phyloP scores from a whole-genome alignment of 768 basidiomycete genomes.

The Podaxis pistillaris region DNA sequence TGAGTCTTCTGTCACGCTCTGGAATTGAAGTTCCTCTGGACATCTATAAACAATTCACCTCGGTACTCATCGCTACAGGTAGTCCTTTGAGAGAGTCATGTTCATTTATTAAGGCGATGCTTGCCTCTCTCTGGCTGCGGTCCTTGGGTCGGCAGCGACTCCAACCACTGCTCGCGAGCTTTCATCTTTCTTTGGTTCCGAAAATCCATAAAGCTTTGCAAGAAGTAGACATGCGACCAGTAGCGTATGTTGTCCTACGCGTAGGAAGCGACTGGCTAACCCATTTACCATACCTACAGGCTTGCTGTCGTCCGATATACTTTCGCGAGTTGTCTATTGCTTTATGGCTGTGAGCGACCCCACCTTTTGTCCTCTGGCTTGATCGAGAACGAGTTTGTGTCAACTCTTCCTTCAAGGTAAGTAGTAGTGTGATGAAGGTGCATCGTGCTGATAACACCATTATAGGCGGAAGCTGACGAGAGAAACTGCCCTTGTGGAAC shows the following conservation, averaged over 20 bases:
- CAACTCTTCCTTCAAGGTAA: slow-evolving; percentile 56
- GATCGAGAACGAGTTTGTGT: slow-evolving; percentile 45
- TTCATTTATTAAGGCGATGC: slow-evolving; percentile 50
- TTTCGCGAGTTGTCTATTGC: slow-evolving; percentile 55
- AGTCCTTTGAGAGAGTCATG: slow-evolving; percentile 40
- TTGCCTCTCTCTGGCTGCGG: slow-evolving; percentile 61
- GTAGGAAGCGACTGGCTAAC: background rate
- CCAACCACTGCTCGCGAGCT: slow-evolving; percentile 44
- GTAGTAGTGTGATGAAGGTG: background rate
- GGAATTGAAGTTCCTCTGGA: slow-evolving; percentile 60
- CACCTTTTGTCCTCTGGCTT: slow-evolving; percentile 45
- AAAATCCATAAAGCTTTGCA: slow-evolving; percentile 38
- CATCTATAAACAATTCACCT: slow-evolving; percentile 47
- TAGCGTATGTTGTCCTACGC: slow-evolving; percentile 35
- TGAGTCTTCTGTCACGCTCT: slow-evolving; percentile 59
- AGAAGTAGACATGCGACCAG: slow-evolving; percentile 24
- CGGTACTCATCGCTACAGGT: slow-evolving; percentile 35
- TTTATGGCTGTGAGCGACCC: slow-evolving; percentile 64
- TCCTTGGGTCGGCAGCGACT: slow-evolving; percentile 59
- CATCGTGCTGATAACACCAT: background rate
- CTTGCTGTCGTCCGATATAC: slow-evolving; percentile 59
- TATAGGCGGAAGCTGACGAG: slow-evolving; percentile 49
- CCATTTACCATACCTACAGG: slow-evolving; percentile 21
- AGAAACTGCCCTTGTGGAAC: slow-evolving; percentile 45
- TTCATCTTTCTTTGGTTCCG: slow-evolving; percentile 44